Evolutionary conservation across 73 alveolate genomes (phyloP).

Genomic region (Blepharisma stoltei): DNA sequence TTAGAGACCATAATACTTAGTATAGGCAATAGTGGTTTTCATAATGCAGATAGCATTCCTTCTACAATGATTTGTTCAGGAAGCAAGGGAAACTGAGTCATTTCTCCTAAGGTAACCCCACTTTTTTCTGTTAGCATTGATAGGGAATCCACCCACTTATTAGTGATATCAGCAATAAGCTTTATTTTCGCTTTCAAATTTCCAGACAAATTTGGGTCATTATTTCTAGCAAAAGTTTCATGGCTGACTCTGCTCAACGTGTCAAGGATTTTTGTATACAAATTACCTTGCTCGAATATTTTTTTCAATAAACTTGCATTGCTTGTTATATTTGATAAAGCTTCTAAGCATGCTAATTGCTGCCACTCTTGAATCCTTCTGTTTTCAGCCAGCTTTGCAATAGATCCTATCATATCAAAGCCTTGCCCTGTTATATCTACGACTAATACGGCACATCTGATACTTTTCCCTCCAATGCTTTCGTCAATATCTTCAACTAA

Average conservation of each 20-base stretch:
- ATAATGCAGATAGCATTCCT: neutral
- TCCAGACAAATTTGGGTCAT: neutral
- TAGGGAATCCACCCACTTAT: conserved; percentile 8
- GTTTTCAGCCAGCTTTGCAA: neutral
- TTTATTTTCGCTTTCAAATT: neutral
- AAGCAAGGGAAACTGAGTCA: neutral
- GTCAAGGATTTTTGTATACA: neutral
- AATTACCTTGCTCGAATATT: neutral
- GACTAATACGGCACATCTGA: neutral
- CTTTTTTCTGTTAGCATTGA: neutral
- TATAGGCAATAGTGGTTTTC: conserved; percentile 17
- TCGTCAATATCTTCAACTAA: conserved; percentile 11
- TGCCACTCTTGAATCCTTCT: conserved; percentile 12
- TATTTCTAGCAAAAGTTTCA: conserved; percentile 15
- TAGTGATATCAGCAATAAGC: neutral
- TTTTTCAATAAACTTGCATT: neutral
- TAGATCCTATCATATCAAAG: neutral
- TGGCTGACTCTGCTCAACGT: conserved; percentile 15
- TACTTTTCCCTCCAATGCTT: neutral
- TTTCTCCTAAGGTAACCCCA: conserved; percentile 5
- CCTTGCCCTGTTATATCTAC: neutral
- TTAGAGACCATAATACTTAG: conserved; percentile 11
- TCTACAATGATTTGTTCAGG: neutral
- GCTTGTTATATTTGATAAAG: neutral
- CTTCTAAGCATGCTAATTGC: neutral